These are phyloP conservation scores for Coleophoma eucalyptorum DNA, from an alignment of 2,329 filamentous ascomycete species.

Conservation along the genomic window DNA sequence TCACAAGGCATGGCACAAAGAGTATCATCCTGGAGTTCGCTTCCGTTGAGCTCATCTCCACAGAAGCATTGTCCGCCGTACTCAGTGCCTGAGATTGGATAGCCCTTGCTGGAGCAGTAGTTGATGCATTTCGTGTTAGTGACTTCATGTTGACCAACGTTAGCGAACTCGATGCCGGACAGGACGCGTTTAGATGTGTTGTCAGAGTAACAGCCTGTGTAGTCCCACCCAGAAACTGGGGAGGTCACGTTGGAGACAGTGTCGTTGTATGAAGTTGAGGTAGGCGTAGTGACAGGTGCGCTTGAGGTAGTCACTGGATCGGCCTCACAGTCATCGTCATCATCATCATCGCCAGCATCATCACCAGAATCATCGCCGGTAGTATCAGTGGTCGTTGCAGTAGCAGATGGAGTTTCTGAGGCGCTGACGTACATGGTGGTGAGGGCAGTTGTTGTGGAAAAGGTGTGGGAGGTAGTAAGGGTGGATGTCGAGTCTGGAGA, in stretches of 20 bases:
- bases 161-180: conserved; percentile 33
- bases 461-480: not conserved
- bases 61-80: conserved; percentile 46
- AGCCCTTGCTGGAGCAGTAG: conserved; percentile 43
- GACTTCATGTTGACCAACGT: conserved; percentile 33
- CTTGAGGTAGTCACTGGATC: too few species aligned
- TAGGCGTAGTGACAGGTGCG: conserved; percentile 10
- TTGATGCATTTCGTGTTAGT: conserved; percentile 42
- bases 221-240: conserved; percentile 29
- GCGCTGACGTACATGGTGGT: not conserved
- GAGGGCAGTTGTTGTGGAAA: not conserved
- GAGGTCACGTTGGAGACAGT: not conserved
- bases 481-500: not conserved
- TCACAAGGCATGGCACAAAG: conserved; percentile 46
- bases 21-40: conserved; percentile 37
- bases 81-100: conserved; percentile 43
- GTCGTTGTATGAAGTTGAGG: too few species aligned
- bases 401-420: not conserved
- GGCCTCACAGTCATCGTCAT: not conserved
- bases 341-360: conserved; percentile 1
- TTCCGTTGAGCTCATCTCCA: conserved; percentile 34
- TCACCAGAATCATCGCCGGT: not conserved
- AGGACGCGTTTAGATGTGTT: conserved; percentile 33
- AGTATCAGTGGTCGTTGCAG: conserved; percentile 1
- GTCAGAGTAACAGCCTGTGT: conserved; percentile 39